Percentiles rank a stretch among this genome's conserved stretches.
phyloP scores from a whole-genome alignment of 257 asterid species.

The Phtheirospermum japonicum region DNA sequence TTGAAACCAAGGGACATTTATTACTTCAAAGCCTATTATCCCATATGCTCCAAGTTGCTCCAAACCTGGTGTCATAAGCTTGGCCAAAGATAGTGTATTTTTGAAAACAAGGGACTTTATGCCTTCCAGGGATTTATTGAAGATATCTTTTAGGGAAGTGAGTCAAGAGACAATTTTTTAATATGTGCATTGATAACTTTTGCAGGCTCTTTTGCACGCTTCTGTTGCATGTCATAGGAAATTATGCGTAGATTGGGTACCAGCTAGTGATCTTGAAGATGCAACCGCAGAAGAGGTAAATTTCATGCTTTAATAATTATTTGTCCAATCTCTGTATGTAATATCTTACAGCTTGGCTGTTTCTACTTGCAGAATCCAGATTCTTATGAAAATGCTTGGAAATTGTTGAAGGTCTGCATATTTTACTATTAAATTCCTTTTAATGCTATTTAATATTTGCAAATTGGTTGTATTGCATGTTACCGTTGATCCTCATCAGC shows the following conservation, averaged over 20 bases:
- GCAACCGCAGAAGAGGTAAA: conserved; percentile 64
- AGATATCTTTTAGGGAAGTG: not conserved
- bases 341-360: conserved; percentile 30
- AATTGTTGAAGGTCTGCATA: conserved; percentile 67
- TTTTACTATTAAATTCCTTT: conserved; percentile 10
- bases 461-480: conserved; percentile 8
- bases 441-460: conserved; percentile 2
- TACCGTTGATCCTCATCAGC: conserved; percentile 12
- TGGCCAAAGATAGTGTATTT: too few species aligned
- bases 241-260: conserved; percentile 79
- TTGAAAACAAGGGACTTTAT: too few species aligned
- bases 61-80: too few species aligned
- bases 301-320: conserved; percentile 22
- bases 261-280: conserved; percentile 88
- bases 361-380: conserved; percentile 60
- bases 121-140: too few species aligned
- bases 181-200: conserved; percentile 22
- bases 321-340: conserved; percentile 23
- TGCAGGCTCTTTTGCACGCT: conserved; percentile 97
- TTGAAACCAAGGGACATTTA: too few species aligned
- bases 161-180: conserved; percentile 14
- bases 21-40: too few species aligned
- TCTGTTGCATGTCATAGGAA: conserved; percentile 74
- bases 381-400: conserved; percentile 75
- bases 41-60: too few species aligned